Base-by-base conservation (phyloP, 2,329 filamentous ascomycete genomes). In the Drechmeria coniospora region DNA sequence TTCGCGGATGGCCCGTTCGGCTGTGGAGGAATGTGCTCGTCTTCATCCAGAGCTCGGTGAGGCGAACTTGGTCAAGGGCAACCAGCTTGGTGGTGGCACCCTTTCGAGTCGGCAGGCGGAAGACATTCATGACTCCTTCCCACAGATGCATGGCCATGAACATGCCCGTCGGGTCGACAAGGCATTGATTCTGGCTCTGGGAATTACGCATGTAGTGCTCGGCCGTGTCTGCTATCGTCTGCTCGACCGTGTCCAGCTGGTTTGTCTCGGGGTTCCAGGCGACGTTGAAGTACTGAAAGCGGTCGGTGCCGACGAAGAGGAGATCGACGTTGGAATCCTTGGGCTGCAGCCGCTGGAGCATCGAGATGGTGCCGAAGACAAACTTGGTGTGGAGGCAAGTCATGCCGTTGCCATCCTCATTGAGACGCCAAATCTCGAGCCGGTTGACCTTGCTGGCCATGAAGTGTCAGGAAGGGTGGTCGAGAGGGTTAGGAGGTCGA, bases 291-390 rank as follows among this genome's bases (percentile, higher is more conserved):
- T 93, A 95, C 43, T 84, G 76, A 41, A 81, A 79, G 30, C 79
- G 74, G 47, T 93, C 79, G 25, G 90, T 98, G 27, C 84, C 87
- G 32, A 98, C 68, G 47, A 98, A 93, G 34, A 98, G 69, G 35
- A 94, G 72, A 41, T 95, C 84, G 26, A 75, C 82, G 5, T 64
- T 54, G 16, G 76, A 74, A 40, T 81, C 71, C 26, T 73, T 71
- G 5, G 86, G 83, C 15, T 74, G 74, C 26, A 98, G 63, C 44
- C 74, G 77, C 44, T 90, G 71, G 10, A 94, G 67, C 62, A 94
- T 81, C 6, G 79, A 77, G 40, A 95, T 75, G 39, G 79, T 81
- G 47, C 87, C 90, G 49, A 87, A 87, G 30, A 95, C 64, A 36
- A 73, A 61, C 44, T 76, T 77, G 3, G 80, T 78, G 36, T 65